Conservation (phyloP, 148 eudicot species). For the Pouteria glomerata region DNA sequence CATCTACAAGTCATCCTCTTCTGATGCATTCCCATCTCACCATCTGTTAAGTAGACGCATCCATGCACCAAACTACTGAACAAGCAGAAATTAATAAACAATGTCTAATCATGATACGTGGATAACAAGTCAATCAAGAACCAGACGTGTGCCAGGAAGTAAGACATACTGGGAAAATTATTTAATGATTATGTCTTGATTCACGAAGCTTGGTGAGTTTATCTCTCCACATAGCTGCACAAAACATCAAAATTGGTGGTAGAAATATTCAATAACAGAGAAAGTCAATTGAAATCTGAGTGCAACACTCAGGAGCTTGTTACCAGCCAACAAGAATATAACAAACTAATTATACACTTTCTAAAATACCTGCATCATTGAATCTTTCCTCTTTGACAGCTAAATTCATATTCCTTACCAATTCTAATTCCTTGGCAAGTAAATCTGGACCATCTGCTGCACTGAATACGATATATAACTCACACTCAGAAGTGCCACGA, state of each 20-base stretch:
- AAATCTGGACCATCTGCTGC: constrained; percentile 67
- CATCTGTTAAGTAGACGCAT: neutral
- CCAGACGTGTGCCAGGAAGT: neutral
- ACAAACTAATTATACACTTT: neutral
- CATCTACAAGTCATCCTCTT: constrained; percentile 6
- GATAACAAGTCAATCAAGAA: neutral
- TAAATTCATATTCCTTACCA: constrained; percentile 48
- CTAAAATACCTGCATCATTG: constrained; percentile 59
- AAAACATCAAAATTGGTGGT: neutral
- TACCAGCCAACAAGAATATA: neutral
- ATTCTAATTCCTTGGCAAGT: constrained; percentile 49
- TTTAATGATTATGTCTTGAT: constrained; percentile 16
- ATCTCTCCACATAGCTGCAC: constrained; percentile 69
- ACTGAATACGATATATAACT: constrained; percentile 28
- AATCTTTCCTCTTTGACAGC: constrained; percentile 75
- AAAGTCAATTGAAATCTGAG: neutral
- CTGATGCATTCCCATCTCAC: neutral
- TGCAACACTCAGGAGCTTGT: neutral
- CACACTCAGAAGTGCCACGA: constrained; percentile 9
- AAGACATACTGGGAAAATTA: neutral
- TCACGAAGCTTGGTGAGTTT: constrained; percentile 40
- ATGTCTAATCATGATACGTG: neutral
- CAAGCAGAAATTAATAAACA: neutral
- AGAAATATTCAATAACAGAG: neutral
- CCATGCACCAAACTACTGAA: neutral